A percentile compares a stretch with the other conserved stretches of the same genome.
Evolutionary conservation across 345 rosid genomes (phyloP).

Genomic region (Geranium brycei): DNA sequence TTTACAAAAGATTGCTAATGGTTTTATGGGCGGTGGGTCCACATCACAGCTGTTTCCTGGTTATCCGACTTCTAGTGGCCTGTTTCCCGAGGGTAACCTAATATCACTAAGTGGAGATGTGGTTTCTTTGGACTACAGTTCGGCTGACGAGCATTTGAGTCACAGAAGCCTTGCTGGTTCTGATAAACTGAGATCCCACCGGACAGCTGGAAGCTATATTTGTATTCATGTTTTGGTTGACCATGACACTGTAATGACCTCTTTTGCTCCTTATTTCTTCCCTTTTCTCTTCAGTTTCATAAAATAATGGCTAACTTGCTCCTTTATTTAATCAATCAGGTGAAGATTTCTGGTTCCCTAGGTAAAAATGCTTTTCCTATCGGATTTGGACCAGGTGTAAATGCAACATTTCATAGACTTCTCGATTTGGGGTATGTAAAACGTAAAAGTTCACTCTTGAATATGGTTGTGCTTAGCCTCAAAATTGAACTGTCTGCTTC

Average conservation of each 20-base stretch:
- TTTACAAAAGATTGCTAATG: slow-evolving; percentile 18
- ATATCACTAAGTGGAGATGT: slow-evolving; percentile 45
- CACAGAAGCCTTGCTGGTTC: slow-evolving; percentile 15
- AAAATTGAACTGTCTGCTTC: too few species aligned
- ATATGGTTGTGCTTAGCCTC: slow-evolving; percentile 2
- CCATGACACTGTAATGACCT: slow-evolving; percentile 38
- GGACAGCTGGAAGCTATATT: slow-evolving; percentile 15
- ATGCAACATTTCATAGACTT: slow-evolving; percentile 64
- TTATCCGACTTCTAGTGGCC: slow-evolving; percentile 19
- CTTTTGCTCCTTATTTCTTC: neutral
- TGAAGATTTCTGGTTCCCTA: slow-evolving; percentile 42
- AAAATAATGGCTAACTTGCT: slow-evolving; percentile 9
- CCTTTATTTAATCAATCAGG: slow-evolving; percentile 29
- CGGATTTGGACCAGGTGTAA: slow-evolving; percentile 59
- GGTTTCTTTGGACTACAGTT: slow-evolving; percentile 22
- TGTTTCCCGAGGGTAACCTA: slow-evolving; percentile 53
- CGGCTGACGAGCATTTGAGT: slow-evolving; percentile 10
- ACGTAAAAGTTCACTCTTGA: neutral
- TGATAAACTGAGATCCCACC: slow-evolving; percentile 14
- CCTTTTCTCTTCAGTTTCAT: slow-evolving; percentile 9
- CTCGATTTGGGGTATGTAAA: slow-evolving; percentile 40
- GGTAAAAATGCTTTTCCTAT: slow-evolving; percentile 40
- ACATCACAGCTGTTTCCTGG: slow-evolving; percentile 13
- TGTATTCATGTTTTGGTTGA: slow-evolving; percentile 43
- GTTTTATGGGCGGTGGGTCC: slow-evolving; percentile 14